Conservation (phyloP, 2,329 filamentous ascomycete species). For the Penicillium sclerotigenum region DNA sequence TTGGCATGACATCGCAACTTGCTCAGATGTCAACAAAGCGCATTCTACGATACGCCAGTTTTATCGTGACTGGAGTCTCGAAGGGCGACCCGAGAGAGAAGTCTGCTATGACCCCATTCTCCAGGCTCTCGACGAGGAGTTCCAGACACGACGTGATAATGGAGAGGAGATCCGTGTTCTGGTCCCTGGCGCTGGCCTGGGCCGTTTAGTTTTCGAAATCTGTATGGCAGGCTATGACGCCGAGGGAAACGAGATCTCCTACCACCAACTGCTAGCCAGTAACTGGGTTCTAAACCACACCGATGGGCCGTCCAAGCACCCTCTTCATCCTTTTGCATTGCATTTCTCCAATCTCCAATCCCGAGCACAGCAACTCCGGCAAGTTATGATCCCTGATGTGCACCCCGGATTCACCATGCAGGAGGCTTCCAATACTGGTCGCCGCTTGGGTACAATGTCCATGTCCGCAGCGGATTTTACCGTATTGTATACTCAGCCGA, state of each 20-base stretch:
- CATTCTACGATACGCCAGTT: conserved; percentile 89
- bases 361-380: conserved; percentile 70
- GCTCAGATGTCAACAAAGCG: conserved; percentile 81
- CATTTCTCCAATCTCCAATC: conserved; percentile 81
- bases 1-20: conserved; percentile 69
- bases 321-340: conserved; percentile 79
- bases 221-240: conserved; percentile 67
- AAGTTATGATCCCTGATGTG: conserved; percentile 75
- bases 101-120: conserved; percentile 75
- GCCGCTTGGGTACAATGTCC: conserved; percentile 66
- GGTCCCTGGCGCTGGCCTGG: conserved; percentile 85
- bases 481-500: conserved; percentile 69
- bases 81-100: conserved; percentile 70
- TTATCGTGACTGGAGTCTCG: conserved; percentile 88
- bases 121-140: conserved; percentile 56
- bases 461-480: conserved; percentile 95
- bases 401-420: conserved; percentile 62
- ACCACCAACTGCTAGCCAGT: conserved; percentile 89
- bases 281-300: conserved; percentile 57
- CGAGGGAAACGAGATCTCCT: conserved; percentile 95
- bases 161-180: conserved; percentile 61
- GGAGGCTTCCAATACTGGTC: conserved; percentile 27
- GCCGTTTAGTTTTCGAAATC: conserved; percentile 83
- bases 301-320: conserved; percentile 59
- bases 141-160: conserved; percentile 33